Percentiles rank a stretch among this genome's conserved stretches.
Evolutionary conservation across 208 protist species (phyloP).

Genomic region (Zelonia costaricensis): DNA sequence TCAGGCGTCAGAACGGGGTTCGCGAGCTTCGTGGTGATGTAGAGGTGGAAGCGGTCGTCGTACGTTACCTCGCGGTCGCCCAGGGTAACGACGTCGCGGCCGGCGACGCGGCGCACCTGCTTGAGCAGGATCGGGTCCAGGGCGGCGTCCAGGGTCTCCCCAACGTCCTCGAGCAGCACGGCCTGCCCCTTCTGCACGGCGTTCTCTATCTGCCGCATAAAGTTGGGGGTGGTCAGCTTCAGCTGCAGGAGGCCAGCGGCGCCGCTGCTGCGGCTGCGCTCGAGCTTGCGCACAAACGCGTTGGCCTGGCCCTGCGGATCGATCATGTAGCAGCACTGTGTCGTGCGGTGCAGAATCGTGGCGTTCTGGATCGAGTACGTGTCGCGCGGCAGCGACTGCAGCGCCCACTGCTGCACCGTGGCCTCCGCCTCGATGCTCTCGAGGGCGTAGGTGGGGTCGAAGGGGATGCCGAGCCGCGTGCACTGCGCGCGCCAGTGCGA

Average conservation of each 20-base stretch:
- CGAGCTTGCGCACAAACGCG: constrained; percentile 92
- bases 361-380: constrained; percentile 93
- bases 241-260: constrained; percentile 83
- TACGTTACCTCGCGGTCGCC: constrained; percentile 95
- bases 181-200: constrained; percentile 94
- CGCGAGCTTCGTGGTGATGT: constrained; percentile 95
- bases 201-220: constrained; percentile 93
- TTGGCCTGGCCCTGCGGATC: constrained; percentile 95
- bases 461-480: constrained; percentile 51
- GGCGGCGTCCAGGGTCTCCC: constrained; percentile 94
- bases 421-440: constrained; percentile 87
- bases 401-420: constrained; percentile 92
- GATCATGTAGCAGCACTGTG: constrained; percentile 93
- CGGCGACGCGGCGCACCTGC: constrained; percentile 89
- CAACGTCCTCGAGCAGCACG: constrained; percentile 95
- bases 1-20: constrained; percentile 96
- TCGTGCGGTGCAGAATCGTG: constrained; percentile 78
- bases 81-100: constrained; percentile 86
- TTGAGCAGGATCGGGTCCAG: constrained; percentile 95
- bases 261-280: constrained; percentile 51
- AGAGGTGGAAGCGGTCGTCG: constrained; percentile 91
- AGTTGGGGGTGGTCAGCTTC: constrained; percentile 91
- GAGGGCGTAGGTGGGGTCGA: constrained; percentile 81
- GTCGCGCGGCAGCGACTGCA: constrained; percentile 94
- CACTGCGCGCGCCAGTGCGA: constrained; percentile 65